Conservation (phyloP, 2,329 filamentous ascomycete species). For the Fusarium zealandicum region DNA sequence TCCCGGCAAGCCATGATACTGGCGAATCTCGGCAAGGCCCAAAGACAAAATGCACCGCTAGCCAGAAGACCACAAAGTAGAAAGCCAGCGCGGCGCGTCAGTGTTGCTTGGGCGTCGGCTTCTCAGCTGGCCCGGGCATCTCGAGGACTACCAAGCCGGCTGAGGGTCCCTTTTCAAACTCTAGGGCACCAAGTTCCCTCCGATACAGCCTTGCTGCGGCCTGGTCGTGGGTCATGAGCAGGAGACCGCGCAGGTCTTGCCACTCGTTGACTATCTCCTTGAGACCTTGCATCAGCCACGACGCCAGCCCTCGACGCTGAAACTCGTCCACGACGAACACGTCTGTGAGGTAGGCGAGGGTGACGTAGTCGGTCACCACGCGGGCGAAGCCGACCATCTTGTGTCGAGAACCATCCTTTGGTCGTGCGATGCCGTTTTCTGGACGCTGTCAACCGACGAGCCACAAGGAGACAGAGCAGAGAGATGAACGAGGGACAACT, state of each 20-base stretch:
- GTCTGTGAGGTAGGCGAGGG: slow-evolving; percentile 72
- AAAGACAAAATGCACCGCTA: slow-evolving; percentile 31
- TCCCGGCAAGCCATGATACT: neutral
- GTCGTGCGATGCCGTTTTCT: slow-evolving; percentile 46
- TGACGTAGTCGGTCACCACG: slow-evolving; percentile 73
- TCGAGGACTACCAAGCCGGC: slow-evolving; percentile 52
- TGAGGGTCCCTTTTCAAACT: slow-evolving; percentile 53
- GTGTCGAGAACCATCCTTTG: slow-evolving; percentile 42
- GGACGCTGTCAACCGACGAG: slow-evolving; percentile 11
- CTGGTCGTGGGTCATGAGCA: slow-evolving; percentile 60
- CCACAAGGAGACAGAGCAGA: neutral
- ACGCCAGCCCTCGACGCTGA: slow-evolving; percentile 68
- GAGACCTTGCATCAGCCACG: slow-evolving; percentile 69
- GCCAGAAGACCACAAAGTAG: slow-evolving; percentile 20
- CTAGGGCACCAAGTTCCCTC: slow-evolving; percentile 54
- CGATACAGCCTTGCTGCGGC: slow-evolving; percentile 55
- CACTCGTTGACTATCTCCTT: slow-evolving; percentile 63
- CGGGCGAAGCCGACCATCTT: slow-evolving; percentile 55
- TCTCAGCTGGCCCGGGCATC: slow-evolving; percentile 49
- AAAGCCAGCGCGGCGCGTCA: slow-evolving; percentile 26
- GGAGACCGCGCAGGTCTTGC: slow-evolving; percentile 64
- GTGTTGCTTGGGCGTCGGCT: slow-evolving; percentile 45
- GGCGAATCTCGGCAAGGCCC: neutral
- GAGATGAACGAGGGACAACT: slow-evolving; percentile 9
- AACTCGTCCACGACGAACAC: slow-evolving; percentile 69